These are phyloP conservation scores for maize (Zea mays) DNA, from an alignment of 176 grass and related monocot species.

Conservation along the genomic window DNA sequence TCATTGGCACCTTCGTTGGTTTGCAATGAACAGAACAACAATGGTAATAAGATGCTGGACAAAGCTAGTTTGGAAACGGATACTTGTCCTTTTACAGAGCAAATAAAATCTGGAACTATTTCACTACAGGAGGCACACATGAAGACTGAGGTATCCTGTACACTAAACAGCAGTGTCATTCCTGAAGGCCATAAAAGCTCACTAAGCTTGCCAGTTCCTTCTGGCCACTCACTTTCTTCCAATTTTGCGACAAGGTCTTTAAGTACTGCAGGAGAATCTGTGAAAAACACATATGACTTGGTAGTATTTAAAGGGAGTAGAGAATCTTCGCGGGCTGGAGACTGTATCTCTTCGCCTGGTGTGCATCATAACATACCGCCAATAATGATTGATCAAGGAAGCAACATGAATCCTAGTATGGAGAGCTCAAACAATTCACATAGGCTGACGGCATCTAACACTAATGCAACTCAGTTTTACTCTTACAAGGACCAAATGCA, in stretches of 20 bases:
- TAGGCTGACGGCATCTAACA: no score
- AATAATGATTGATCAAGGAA: no score
- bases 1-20: slow-evolving; percentile 39
- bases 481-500: slow-evolving; percentile 47
- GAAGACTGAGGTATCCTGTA: slow-evolving; percentile 10
- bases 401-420: no score
- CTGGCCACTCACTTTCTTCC: slow-evolving; percentile 31
- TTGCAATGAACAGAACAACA: slow-evolving; percentile 36
- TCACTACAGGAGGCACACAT: slow-evolving; percentile 7
- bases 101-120: slow-evolving; percentile 33
- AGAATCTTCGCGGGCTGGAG: slow-evolving; percentile 32
- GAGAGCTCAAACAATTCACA: no score
- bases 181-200: slow-evolving; percentile 30
- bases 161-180: slow-evolving; percentile 15
- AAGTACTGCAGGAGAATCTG: slow-evolving; percentile 33
- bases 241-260: slow-evolving; percentile 24
- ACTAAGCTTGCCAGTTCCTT: slow-evolving; percentile 33
- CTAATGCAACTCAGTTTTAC: slow-evolving; percentile 43
- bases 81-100: slow-evolving; percentile 33
- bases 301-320: slow-evolving; percentile 24
- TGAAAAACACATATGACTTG: slow-evolving; percentile 20
- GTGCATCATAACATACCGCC: slow-evolving; percentile 43
- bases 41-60: slow-evolving; percentile 36
- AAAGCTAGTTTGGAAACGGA: slow-evolving; percentile 5
- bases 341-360: slow-evolving; percentile 27